Conservation (phyloP, 192 early-diverging fungal species). For the Funneliformis geosporum region DNA sequence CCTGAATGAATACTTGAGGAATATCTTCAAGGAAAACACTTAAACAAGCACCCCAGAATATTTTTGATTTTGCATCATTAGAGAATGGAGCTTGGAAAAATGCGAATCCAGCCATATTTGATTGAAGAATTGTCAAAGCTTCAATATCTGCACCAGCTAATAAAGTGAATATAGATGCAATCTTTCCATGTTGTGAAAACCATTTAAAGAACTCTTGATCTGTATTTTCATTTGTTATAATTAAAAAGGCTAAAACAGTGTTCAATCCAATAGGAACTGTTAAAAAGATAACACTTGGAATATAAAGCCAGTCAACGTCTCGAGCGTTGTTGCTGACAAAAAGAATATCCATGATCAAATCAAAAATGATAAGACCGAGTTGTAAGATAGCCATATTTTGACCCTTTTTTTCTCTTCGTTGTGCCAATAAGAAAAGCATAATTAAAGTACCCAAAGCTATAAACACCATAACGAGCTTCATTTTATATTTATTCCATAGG, state of each 20-base stretch:
- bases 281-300: slow-evolving; percentile 20
- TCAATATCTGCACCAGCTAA: slow-evolving; percentile 23
- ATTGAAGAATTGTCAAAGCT: background rate
- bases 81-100: slow-evolving; percentile 21
- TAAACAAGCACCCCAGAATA: slow-evolving; percentile 15
- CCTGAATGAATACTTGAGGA: slow-evolving; percentile 32
- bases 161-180: slow-evolving; percentile 22
- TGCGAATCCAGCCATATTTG: background rate
- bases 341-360: slow-evolving; percentile 4
- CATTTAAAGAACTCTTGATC: background rate
- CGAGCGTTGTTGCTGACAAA: background rate
- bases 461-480: too few species aligned
- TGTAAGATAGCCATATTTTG: slow-evolving; percentile 11
- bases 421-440: too few species aligned
- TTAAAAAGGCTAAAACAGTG: background rate
- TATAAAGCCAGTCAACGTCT: background rate
- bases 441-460: too few species aligned
- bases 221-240: slow-evolving; percentile 1
- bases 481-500: too few species aligned
- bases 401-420: background rate
- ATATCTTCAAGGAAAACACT: slow-evolving; percentile 27
- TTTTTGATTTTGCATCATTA: background rate
- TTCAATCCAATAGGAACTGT: slow-evolving; percentile 1
- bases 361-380: slow-evolving; percentile 2
- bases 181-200: background rate